Base-by-base conservation (phyloP, 331 rosid species). In the Quercus phellos region DNA sequence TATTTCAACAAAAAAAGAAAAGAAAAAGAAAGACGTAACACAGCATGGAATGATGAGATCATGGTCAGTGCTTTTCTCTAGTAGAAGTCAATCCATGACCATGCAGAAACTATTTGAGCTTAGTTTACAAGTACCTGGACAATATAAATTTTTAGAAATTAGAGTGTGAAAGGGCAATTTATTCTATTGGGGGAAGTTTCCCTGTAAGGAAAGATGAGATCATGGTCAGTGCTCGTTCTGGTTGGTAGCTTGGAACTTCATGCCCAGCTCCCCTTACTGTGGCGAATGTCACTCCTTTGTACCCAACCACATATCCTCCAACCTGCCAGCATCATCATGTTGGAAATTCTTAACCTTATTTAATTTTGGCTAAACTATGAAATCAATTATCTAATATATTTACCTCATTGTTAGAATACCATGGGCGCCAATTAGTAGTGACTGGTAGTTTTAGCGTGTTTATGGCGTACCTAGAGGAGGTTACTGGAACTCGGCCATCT, bases 241-340 rank as follows among this genome's bases (percentile, higher is more conserved):
- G 88, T 79, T 87, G 90, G 80, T 80, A 46, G 78, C 86, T 87
- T 51, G 93, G 93, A 82, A 88, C 91, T 84, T 55, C 76, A 78
- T 90, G 93, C 18, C 91, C 96, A 18, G 96, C 93, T 74, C 86
- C 93, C 74, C 91, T 87, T 17, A 89, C 83, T 1, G 88, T 89
- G n/a, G 83, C 16, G 32, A 89, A 79, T 59, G 89, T 70, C 69
- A 89, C 75, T 66, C 89, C 91, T 72, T 80, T 72, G 82, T 89
- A 90, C 81, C 81, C 88, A 55, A 78, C 68, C 5, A 85, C 81
- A 56, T 87, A 87, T 18, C 96, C 96, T 87, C 95, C 93, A 60
- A 90, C 87, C 94, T 87, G 77, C 61, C 74, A 26, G 12, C 67
- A n/a, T 27, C 69, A 79, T 34, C n/a, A 59, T 34, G 14, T 21